A percentile compares a stretch with the other conserved stretches of the same genome.
These are phyloP conservation scores for Pythium sukuiense DNA, from an alignment of 352 stramenopile genomes.

Conservation along the genomic window DNA sequence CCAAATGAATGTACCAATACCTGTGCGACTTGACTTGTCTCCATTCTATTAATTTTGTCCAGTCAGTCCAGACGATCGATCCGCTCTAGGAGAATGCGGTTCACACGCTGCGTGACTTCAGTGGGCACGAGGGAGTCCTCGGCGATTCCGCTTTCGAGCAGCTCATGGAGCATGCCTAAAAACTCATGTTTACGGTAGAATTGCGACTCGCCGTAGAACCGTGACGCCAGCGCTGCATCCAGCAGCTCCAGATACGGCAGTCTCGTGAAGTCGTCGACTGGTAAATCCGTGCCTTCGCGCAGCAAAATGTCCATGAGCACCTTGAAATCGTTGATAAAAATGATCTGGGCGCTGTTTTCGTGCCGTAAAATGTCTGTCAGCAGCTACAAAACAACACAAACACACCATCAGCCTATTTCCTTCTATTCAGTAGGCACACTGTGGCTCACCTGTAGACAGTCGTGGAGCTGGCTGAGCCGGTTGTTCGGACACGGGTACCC, in stretches of 20 bases:
- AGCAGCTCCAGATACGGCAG: constrained; percentile 50
- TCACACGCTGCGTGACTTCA: constrained; percentile 35
- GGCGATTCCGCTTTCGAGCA: constrained; percentile 38
- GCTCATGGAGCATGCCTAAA: constrained; percentile 44
- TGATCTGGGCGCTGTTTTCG: constrained; percentile 37
- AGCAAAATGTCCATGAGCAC: constrained; percentile 68
- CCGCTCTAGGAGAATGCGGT: constrained; percentile 53
- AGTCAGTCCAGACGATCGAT: constrained; percentile 63
- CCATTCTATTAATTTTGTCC: background rate
- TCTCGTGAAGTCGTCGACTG: constrained; percentile 46
- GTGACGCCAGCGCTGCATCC: constrained; percentile 41
- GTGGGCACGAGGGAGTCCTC: constrained; percentile 44
- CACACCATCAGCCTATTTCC: background rate
- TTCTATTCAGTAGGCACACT: background rate
- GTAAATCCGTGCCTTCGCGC: constrained; percentile 59
- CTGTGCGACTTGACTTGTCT: background rate
- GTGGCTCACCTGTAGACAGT: constrained; percentile 46
- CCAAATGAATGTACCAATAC: background rate
- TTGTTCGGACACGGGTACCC: constrained; percentile 55
- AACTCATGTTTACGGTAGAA: constrained; percentile 63
- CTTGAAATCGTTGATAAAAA: constrained; percentile 81
- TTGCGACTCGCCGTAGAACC: constrained; percentile 47
- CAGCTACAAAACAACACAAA: constrained; percentile 34
- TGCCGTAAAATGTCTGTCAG: constrained; percentile 56
- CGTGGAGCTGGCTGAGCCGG: constrained; percentile 44